phyloP scores from a whole-genome alignment of 176 grass and related monocot species.

The Phoenix roebelenii region DNA sequence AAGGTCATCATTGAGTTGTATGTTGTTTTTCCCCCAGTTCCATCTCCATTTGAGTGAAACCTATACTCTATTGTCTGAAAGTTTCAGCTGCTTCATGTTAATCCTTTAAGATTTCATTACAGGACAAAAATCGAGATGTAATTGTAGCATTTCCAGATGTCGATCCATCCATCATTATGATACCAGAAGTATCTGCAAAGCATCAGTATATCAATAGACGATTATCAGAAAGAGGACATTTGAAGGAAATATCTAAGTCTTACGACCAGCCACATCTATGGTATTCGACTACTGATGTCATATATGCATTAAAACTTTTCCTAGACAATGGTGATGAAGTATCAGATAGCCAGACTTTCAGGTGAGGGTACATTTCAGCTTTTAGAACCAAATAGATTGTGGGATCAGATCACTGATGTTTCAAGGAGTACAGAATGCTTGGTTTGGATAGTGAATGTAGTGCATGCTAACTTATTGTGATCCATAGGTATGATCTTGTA shows the following conservation, averaged over 20 bases:
- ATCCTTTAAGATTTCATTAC: conserved; percentile 6
- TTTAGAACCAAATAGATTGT: neutral
- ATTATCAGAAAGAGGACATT: conserved; percentile 8
- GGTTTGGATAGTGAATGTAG: too few relatives aligned
- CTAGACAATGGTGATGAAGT: conserved; percentile 68
- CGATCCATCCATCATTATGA: conserved; percentile 57
- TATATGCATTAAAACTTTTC: conserved; percentile 56
- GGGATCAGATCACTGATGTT: too few relatives aligned
- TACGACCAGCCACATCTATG: conserved; percentile 87
- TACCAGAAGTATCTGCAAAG: conserved; percentile 20
- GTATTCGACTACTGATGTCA: conserved; percentile 52
- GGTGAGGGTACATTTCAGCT: conserved; percentile 20
- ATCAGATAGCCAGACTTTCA: conserved; percentile 56
- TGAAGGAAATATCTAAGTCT: conserved; percentile 31
- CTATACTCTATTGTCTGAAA: too few relatives aligned
- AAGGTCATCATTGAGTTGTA: too few relatives aligned
- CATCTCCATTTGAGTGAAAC: too few relatives aligned
- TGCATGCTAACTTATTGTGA: neutral
- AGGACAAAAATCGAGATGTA: conserved; percentile 88
- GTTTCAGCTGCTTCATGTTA: too few relatives aligned
- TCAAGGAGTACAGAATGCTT: too few relatives aligned
- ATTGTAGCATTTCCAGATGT: conserved; percentile 90
- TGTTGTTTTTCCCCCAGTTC: too few relatives aligned
- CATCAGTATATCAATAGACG: conserved; percentile 5
- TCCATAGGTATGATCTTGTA: conserved; percentile 64